These are phyloP conservation scores for Colletotrichum plurivorum DNA, from an alignment of 2,329 filamentous ascomycete genomes.

Conservation along the genomic window DNA sequence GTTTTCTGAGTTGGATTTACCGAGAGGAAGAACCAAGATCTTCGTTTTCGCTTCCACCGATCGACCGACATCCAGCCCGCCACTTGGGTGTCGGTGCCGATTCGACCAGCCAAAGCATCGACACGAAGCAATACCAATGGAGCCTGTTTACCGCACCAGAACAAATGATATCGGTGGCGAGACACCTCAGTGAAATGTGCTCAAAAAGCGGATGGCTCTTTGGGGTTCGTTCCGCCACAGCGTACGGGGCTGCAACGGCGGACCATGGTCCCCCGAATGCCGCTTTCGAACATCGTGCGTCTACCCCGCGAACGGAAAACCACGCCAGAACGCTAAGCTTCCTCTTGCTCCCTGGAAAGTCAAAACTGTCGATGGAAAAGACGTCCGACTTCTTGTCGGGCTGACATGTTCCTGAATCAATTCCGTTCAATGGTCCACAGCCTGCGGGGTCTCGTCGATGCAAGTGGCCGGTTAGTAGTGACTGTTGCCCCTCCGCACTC, in stretches of 20 bases:
- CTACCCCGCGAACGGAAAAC: conserved; percentile 23
- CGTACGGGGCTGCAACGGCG: conserved; percentile 32
- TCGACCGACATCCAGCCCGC: neutral
- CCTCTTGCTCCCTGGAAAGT: neutral
- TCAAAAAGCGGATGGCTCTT: neutral
- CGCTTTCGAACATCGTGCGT: conserved; percentile 28
- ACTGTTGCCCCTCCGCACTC: neutral
- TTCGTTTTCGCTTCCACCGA: conserved; percentile 17
- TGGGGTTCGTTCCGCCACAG: conserved; percentile 17
- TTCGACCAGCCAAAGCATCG: neutral
- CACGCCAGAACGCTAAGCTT: neutral
- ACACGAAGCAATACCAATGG: neutral
- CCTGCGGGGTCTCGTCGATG: conserved; percentile 12
- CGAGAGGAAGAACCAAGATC: conserved; percentile 13
- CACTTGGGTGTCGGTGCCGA: neutral
- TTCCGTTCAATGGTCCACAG: neutral
- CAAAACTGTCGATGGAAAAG: too few relatives aligned
- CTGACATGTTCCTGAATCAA: conserved; percentile 1
- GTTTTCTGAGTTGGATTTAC: neutral
- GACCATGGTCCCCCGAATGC: conserved; percentile 32
- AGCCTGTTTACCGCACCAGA: neutral
- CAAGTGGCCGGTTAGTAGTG: conserved; percentile 5
- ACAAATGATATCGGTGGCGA: neutral
- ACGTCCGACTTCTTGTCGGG: neutral
- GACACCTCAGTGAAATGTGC: neutral